Evolutionary conservation across 495 filamentous ascomycete species (phyloP).

Genomic region (Stereocaulon alpinum): DNA sequence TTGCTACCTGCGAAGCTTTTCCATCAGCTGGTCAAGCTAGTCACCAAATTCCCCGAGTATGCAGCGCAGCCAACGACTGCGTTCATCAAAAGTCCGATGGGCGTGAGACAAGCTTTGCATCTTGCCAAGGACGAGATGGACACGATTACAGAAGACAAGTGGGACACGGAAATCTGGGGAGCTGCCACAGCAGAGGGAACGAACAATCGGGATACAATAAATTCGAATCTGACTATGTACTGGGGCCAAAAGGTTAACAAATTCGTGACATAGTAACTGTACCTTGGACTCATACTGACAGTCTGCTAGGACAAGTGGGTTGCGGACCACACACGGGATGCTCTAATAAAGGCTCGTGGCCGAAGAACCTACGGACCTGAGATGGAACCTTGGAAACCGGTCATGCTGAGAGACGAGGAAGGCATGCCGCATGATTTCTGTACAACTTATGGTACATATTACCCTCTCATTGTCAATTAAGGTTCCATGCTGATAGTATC

Average conservation of each 20-base stretch:
- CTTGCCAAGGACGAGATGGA: slow-evolving; percentile 69
- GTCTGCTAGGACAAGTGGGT: slow-evolving; percentile 65
- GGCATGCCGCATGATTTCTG: slow-evolving; percentile 75
- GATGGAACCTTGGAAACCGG: slow-evolving; percentile 41
- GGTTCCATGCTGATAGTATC: neutral
- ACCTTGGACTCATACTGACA: neutral
- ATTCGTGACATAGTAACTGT: neutral
- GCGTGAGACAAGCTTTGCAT: slow-evolving; percentile 61
- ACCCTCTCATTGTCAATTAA: neutral
- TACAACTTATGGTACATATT: slow-evolving; percentile 17
- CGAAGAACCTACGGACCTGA: slow-evolving; percentile 11
- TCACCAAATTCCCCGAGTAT: slow-evolving; percentile 46
- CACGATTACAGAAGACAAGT: slow-evolving; percentile 63
- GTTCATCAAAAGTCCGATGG: slow-evolving; percentile 53
- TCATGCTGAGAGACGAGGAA: slow-evolving; percentile 62
- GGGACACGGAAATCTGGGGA: slow-evolving; percentile 77
- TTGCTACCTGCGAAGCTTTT: slow-evolving; percentile 38
- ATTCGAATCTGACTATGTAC: slow-evolving; percentile 61
- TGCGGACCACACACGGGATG: slow-evolving; percentile 60
- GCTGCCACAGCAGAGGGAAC: slow-evolving; percentile 33
- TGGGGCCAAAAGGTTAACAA: slow-evolving; percentile 47
- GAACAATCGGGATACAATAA: slow-evolving; percentile 21
- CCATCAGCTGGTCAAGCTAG: slow-evolving; percentile 30
- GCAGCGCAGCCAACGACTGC: slow-evolving; percentile 49
- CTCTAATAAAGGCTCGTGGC: slow-evolving; percentile 50